phyloP scores from a whole-genome alignment of 1,284 basidiomycete species.

The Neonothopanus nambi region DNA sequence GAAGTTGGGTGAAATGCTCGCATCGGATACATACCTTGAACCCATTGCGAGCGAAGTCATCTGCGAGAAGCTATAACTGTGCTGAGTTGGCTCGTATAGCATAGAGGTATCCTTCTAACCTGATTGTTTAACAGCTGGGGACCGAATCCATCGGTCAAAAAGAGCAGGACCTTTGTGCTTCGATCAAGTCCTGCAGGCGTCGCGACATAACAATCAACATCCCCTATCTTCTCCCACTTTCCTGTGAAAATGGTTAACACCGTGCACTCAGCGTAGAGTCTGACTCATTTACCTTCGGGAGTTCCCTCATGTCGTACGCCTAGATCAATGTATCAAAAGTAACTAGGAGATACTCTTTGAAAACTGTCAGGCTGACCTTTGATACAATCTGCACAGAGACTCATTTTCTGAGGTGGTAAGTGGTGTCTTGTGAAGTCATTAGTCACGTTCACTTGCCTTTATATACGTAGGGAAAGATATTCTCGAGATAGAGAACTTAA shows the following conservation, averaged over 20 bases:
- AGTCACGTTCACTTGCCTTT: too few species aligned
- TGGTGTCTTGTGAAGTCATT: too few species aligned
- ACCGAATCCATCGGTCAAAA: conserved; percentile 54
- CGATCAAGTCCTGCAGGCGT: conserved; percentile 44
- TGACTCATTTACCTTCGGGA: too few species aligned
- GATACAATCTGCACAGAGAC: conserved; percentile 54
- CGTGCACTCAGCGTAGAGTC: too few species aligned
- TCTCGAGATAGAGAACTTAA: too few species aligned
- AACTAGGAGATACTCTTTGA: not conserved
- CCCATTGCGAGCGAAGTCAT: conserved; percentile 57
- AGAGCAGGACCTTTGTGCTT: conserved; percentile 56
- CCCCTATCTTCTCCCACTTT: conserved; percentile 33
- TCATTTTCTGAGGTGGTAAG: conserved; percentile 34
- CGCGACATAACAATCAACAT: conserved; percentile 50
- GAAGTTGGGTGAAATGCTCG: too few species aligned
- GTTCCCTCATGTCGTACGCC: conserved; percentile 60
- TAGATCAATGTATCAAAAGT: too few species aligned
- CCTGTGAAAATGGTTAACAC: not conserved
- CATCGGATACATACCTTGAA: conserved; percentile 40
- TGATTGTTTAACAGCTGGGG: conserved; percentile 7
- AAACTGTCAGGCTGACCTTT: conserved; percentile 30
- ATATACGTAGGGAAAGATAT: too few species aligned
- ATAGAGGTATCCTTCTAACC: not conserved
- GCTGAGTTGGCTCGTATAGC: not conserved
- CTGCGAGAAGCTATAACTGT: conserved; percentile 45